phyloP scores from a whole-genome alignment of 208 protist species.

The Acanthamoeba lenticulata region DNA sequence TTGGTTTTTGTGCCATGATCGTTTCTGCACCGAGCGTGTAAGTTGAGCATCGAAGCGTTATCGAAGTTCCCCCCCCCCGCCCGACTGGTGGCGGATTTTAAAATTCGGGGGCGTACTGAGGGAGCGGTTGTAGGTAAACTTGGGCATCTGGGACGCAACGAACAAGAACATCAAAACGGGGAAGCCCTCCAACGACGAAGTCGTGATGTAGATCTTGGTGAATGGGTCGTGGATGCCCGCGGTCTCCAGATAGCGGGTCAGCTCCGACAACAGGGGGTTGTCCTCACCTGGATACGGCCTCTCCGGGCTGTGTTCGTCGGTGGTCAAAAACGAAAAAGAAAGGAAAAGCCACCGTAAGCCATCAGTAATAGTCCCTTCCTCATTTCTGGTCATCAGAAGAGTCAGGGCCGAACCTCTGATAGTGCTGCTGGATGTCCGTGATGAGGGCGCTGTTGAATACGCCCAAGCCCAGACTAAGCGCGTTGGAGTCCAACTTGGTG shows the following conservation, averaged over 20 bases:
- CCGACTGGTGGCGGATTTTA: background rate
- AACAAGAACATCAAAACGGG: constrained; percentile 89
- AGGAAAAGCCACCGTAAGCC: no score
- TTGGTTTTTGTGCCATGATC: constrained; percentile 74
- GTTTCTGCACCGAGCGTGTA: constrained; percentile 9
- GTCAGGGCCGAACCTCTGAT: constrained; percentile 71
- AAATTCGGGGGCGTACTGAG: constrained; percentile 42
- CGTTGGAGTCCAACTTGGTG: constrained; percentile 90
- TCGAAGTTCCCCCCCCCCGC: no score
- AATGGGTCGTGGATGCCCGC: constrained; percentile 90
- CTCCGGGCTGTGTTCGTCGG: constrained; percentile 80
- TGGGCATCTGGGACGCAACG: constrained; percentile 84
- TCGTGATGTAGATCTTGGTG: constrained; percentile 91
- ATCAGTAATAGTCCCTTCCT: background rate
- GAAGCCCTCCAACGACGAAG: constrained; percentile 83
- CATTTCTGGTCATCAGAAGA: background rate
- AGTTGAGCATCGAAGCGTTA: background rate
- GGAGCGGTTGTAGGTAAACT: constrained; percentile 84
- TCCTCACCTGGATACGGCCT: constrained; percentile 88
- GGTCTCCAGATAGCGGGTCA: constrained; percentile 89
- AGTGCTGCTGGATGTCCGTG: constrained; percentile 91
- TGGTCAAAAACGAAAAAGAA: background rate
- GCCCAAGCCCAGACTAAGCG: constrained; percentile 88
- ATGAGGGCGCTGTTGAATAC: constrained; percentile 91
- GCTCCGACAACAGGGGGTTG: constrained; percentile 86